Evolutionary conservation across 2,329 filamentous ascomycete genomes (phyloP), one percentile per base, ranked within the genome.

Genomic region (Pseudocercospora vitis): DNA sequence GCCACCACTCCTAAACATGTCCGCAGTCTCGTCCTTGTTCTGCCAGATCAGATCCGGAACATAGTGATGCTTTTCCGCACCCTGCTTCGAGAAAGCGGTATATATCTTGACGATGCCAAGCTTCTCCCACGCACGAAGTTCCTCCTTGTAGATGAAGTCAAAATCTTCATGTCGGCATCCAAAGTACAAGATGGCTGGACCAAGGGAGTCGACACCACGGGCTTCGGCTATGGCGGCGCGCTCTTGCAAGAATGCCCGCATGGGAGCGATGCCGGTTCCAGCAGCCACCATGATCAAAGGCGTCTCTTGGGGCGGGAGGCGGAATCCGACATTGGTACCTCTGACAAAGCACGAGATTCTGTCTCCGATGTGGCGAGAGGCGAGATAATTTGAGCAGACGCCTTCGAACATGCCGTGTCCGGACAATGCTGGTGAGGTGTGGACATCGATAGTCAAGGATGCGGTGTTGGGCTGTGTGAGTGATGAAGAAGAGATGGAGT

Each of bases 381-480:
- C 66, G 3, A 75, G 64, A 50, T 74, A 74, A 29, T 60, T 71
- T 0, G 70, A 68, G 1, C 73, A 71, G 2, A 74, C 73, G 21
- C 73, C 73, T 6, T 71, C 65, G 52, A 70, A 70, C 11, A 66
- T 65, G 5, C 53, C 53, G 11, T 58, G 57, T 9, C 50, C 52
- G 9, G 55, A 54, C 2, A 53, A 40, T 3, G 60, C 54, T 2
- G 58, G 59, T 0, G 55, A 50, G n/a, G 24, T 35, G 40, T 57
- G 50, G 9, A 90, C 78, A 2, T 80, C 78, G 72, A 86, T 88
- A 2, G 85, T 89, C 23, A 91, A 76, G 79, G 53, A 54, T 8
- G 53, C 53, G 4, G 50, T 56, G 16, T 51, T 47, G 18, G 48
- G 52, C 4, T 54, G 40, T 11, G 39, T 49, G 8, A 62, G 47